Percentiles rank a stretch among this genome's conserved stretches.
Evolutionary conservation across 441 rosid genomes (phyloP).

Genomic region (Populus trichocarpa): DNA sequence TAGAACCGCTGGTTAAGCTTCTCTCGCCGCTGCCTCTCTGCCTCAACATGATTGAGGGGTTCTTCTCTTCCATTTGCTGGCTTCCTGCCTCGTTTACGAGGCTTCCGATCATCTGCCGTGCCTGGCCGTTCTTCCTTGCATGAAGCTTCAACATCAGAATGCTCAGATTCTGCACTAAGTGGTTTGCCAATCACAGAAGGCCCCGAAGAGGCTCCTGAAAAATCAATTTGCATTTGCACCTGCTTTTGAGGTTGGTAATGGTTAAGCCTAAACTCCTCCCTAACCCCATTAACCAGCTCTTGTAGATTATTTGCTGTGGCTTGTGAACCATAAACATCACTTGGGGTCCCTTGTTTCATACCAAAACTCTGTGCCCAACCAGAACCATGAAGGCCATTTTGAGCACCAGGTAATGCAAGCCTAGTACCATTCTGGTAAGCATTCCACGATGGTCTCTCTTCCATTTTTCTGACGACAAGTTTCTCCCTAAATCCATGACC

Average conservation of each 20-base stretch:
- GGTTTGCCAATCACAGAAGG: slow-evolving; percentile 43
- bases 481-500: slow-evolving; percentile 72
- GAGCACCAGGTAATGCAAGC: slow-evolving; percentile 37
- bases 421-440: slow-evolving; percentile 47
- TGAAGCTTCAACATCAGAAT: slow-evolving; percentile 66
- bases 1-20: slow-evolving; percentile 72
- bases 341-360: slow-evolving; percentile 39
- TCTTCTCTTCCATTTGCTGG: slow-evolving; percentile 77
- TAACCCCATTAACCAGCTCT: slow-evolving; percentile 43
- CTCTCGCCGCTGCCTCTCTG: slow-evolving; percentile 77
- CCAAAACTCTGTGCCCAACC: slow-evolving; percentile 53
- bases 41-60: slow-evolving; percentile 76
- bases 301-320: slow-evolving; percentile 35
- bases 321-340: slow-evolving; percentile 44
- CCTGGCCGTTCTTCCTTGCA: slow-evolving; percentile 49
- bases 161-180: slow-evolving; percentile 49
- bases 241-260: slow-evolving; percentile 49
- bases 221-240: slow-evolving; percentile 70
- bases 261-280: slow-evolving; percentile 44
- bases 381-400: slow-evolving; percentile 46
- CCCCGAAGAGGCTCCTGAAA: slow-evolving; percentile 65
- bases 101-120: slow-evolving; percentile 55
- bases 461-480: slow-evolving; percentile 79
- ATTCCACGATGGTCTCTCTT: slow-evolving; percentile 57
- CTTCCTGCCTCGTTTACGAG: slow-evolving; percentile 72